phyloP scores from a whole-genome alignment of 2,329 filamentous ascomycete genomes.

The Aspergillus sp. region DNA sequence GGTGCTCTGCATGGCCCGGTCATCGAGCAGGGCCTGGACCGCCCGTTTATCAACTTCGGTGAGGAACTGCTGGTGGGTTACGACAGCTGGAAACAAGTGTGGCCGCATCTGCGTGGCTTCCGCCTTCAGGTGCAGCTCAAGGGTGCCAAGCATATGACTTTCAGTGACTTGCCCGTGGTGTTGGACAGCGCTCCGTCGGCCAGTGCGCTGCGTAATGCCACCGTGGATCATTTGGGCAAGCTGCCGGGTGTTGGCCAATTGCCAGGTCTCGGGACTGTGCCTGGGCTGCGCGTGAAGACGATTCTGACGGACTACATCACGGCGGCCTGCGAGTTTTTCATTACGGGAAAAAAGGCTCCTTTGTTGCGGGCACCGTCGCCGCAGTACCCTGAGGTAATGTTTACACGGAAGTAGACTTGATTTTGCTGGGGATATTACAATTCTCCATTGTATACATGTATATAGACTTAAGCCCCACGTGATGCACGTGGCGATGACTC shows the following conservation, averaged over 20 bases:
- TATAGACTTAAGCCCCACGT: no score
- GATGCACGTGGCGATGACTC: no score
- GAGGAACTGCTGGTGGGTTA: not conserved
- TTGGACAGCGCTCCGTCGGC: constrained; percentile 2
- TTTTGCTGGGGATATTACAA: no score
- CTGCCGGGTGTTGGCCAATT: not conserved
- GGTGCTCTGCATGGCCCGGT: constrained; percentile 19
- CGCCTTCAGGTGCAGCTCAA: constrained; percentile 2
- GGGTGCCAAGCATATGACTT: constrained; percentile 9
- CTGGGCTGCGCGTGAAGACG: constrained; percentile 6
- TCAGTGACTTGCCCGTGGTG: constrained; percentile 12
- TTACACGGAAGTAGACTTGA: not conserved
- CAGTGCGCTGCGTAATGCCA: not conserved
- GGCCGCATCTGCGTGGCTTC: not conserved
- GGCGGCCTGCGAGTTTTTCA: constrained; percentile 9
- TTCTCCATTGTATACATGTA: no score
- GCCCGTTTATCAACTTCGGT: not conserved
- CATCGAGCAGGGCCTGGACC: constrained; percentile 1
- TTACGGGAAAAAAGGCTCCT: constrained; percentile 5
- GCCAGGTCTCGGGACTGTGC: constrained; percentile 8
- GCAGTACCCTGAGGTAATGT: constrained; percentile 8
- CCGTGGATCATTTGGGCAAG: not conserved
- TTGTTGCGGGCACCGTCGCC: constrained; percentile 9
- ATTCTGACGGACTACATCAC: constrained; percentile 11
- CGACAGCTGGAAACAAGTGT: constrained; percentile 4